A percentile compares a stretch with the other conserved stretches of the same genome.
These are phyloP conservation scores for Escallonia rubra DNA, from an alignment of 129 eudicot species.

Conservation along the genomic window DNA sequence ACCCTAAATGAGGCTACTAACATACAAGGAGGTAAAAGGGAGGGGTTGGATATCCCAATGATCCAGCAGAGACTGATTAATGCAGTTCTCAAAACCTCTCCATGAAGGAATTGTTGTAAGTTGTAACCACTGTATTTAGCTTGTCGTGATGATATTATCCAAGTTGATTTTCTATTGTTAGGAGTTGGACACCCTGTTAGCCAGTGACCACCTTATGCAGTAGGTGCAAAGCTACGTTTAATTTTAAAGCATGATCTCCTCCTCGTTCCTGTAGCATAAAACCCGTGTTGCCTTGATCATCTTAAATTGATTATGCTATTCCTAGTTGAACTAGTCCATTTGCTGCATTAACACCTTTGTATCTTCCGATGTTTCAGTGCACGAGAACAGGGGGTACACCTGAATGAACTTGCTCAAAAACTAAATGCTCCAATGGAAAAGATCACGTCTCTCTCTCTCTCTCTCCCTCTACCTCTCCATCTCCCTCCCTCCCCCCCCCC, in stretches of 20 bases:
- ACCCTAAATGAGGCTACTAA: background rate
- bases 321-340: background rate
- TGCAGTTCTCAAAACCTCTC: no score
- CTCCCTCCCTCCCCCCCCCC: no score
- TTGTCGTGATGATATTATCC: no score
- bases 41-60: background rate
- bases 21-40: no score
- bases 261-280: no score
- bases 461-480: conserved; percentile 6
- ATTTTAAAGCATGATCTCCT: background rate
- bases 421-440: conserved; percentile 42
- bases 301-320: background rate
- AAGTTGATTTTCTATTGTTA: no score
- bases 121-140: no score
- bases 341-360: background rate
- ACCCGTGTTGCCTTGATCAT: background rate
- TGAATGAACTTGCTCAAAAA: conserved; percentile 44
- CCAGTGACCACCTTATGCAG: no score
- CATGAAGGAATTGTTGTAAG: no score
- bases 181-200: no score
- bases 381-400: conserved; percentile 66
- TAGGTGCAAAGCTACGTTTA: background rate
- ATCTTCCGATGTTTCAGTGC: conserved; percentile 35
- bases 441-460: conserved; percentile 37
- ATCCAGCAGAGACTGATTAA: no score